Evolutionary conservation across 1,284 basidiomycete species (phyloP).

Genomic region (Erythrobasidium hasegawianum): DNA sequence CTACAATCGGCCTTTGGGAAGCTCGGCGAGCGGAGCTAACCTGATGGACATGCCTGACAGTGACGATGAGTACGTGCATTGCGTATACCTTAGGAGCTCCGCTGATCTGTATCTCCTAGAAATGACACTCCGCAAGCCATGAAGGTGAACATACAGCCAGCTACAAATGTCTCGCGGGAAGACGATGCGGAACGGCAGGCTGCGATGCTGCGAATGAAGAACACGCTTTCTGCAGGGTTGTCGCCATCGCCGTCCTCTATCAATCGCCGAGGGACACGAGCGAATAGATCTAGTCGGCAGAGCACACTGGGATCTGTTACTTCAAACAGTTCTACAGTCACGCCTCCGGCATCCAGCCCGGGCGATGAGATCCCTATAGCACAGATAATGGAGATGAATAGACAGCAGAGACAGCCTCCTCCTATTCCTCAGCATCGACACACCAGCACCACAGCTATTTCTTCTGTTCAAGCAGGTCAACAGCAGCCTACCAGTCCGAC

Average conservation of each 20-base stretch:
- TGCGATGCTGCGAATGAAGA: constrained; percentile 64
- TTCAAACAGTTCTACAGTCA: background rate
- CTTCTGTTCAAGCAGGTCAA: too few species aligned
- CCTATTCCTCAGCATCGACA: background rate
- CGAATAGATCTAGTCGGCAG: constrained; percentile 20
- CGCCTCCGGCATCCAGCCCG: background rate
- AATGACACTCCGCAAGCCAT: constrained; percentile 57
- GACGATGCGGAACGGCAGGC: constrained; percentile 56
- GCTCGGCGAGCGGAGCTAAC: constrained; percentile 33
- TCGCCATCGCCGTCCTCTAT: constrained; percentile 1
- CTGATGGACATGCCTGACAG: constrained; percentile 44
- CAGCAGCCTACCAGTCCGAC: background rate
- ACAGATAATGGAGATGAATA: background rate
- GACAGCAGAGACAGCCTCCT: constrained; percentile 1
- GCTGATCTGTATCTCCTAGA: constrained; percentile 11
- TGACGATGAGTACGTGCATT: constrained; percentile 19
- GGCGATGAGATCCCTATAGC: background rate
- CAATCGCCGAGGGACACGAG: constrained; percentile 25
- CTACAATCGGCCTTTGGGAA: constrained; percentile 52
- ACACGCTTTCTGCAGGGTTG: constrained; percentile 55
- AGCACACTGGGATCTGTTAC: constrained; percentile 18
- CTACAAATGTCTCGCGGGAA: constrained; percentile 46
- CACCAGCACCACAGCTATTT: background rate
- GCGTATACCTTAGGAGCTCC: background rate
- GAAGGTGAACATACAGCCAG: constrained; percentile 53